Evolutionary conservation across 2,329 filamentous ascomycete species (phyloP).

Genomic region (Coniochaeta sp.): DNA sequence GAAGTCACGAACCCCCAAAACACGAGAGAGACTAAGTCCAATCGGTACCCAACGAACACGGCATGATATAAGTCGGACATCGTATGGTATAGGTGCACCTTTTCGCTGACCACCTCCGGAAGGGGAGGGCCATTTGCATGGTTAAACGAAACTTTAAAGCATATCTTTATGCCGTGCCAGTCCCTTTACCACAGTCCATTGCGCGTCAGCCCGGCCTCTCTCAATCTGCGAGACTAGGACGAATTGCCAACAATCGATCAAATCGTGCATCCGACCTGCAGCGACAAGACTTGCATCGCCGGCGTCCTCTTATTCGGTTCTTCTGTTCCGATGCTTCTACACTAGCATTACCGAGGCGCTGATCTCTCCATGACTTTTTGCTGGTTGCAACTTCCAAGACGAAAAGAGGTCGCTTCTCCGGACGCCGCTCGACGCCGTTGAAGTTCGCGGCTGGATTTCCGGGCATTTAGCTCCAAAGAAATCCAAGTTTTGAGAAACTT

Average conservation of each 20-base stretch:
- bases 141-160: slow-evolving; percentile 1
- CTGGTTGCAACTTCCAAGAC: neutral
- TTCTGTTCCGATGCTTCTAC: neutral
- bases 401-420: neutral
- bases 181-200: neutral
- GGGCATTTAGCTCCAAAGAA: neutral
- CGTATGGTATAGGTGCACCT: neutral
- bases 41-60: neutral
- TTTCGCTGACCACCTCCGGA: neutral
- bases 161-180: neutral
- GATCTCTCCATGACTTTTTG: neutral
- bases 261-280: neutral
- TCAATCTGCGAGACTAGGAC: neutral
- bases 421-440: too few species aligned
- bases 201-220: neutral
- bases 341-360: neutral
- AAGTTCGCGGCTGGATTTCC: neutral
- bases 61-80: neutral
- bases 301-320: neutral
- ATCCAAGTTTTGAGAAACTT: neutral
- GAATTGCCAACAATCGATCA: neutral
- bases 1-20: too few species aligned
- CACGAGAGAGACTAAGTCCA: too few species aligned
- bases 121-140: neutral
- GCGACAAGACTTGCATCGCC: neutral